Evolutionary conservation across 2,329 filamentous ascomycete genomes (phyloP).

Genomic region (Diaporthe caulivora): DNA sequence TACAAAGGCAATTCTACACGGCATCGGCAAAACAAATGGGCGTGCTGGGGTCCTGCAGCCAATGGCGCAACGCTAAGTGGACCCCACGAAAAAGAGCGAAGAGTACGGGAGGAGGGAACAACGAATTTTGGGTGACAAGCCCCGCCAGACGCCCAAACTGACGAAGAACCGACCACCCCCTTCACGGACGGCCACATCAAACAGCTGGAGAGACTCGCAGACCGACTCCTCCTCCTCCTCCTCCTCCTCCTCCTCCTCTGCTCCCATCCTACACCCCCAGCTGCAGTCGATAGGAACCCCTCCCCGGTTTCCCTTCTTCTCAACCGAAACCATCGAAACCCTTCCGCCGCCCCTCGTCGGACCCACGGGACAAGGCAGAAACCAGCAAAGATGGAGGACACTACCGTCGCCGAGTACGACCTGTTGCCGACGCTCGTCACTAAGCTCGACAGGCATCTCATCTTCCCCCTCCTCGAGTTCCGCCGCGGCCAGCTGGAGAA

Average conservation of each 20-base stretch:
- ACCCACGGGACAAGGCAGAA: conserved; percentile 9
- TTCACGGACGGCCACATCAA: conserved; percentile 27
- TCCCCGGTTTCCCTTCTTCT: neutral
- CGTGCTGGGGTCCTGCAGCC: conserved; percentile 25
- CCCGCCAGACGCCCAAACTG: conserved; percentile 6
- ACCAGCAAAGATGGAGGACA: conserved; percentile 36
- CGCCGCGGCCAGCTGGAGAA: conserved; percentile 85
- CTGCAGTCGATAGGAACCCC: conserved; percentile 1
- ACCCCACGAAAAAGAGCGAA: conserved; percentile 38
- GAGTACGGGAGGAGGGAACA: conserved; percentile 25
- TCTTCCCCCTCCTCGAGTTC: conserved; percentile 97
- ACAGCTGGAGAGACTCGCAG: conserved; percentile 8
- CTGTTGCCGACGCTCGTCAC: conserved; percentile 89
- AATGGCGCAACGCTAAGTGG: conserved; percentile 28
- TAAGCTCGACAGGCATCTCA: conserved; percentile 93
- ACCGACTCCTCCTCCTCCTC: neutral
- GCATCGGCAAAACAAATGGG: conserved; percentile 35
- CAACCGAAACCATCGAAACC: neutral
- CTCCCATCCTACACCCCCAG: neutral
- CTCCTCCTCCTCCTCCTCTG: neutral
- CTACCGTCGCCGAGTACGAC: conserved; percentile 49
- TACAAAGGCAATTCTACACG: neutral
- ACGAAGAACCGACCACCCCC: conserved; percentile 26
- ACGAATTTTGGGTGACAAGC: conserved; percentile 40
- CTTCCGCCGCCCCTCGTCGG: neutral